Evolutionary conservation across 2,329 filamentous ascomycete species (phyloP).

Genomic region (Venturiaceae sp.): DNA sequence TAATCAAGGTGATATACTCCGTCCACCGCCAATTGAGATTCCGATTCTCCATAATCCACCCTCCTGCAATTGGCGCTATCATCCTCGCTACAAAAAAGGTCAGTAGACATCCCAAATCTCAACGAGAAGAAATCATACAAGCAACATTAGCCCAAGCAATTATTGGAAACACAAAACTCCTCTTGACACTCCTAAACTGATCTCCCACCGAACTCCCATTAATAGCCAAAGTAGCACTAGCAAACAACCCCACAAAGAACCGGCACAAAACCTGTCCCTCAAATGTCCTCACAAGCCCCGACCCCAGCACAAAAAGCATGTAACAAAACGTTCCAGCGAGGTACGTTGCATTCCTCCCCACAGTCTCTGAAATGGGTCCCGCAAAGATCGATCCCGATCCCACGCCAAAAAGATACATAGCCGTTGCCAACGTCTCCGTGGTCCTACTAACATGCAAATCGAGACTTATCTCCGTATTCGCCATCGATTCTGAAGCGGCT

Average conservation of each 20-base stretch:
- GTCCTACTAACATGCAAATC: neutral
- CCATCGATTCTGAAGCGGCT: neutral
- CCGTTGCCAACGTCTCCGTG: neutral
- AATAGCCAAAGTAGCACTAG: neutral
- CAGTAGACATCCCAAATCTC: neutral
- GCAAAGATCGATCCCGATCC: constrained; percentile 8
- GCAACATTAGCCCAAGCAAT: neutral
- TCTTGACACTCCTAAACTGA: neutral
- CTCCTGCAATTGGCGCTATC: neutral
- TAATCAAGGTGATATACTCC: constrained; percentile 3
- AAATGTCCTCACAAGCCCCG: neutral
- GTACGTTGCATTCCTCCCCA: constrained; percentile 10
- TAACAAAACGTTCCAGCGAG: constrained; percentile 2
- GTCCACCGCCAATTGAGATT: constrained; percentile 4
- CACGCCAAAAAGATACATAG: constrained; percentile 8
- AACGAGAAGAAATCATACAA: neutral
- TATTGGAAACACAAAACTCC: neutral
- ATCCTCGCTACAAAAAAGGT: neutral
- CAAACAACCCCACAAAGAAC: neutral
- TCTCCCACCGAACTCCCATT: neutral
- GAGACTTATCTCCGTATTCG: neutral
- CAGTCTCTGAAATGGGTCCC: constrained; percentile 11
- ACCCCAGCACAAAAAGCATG: constrained; percentile 6
- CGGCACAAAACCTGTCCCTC: neutral
- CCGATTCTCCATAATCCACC: neutral